These are phyloP conservation scores for Bombardia bombarda DNA, from an alignment of 495 filamentous ascomycete genomes.

Conservation along the genomic window DNA sequence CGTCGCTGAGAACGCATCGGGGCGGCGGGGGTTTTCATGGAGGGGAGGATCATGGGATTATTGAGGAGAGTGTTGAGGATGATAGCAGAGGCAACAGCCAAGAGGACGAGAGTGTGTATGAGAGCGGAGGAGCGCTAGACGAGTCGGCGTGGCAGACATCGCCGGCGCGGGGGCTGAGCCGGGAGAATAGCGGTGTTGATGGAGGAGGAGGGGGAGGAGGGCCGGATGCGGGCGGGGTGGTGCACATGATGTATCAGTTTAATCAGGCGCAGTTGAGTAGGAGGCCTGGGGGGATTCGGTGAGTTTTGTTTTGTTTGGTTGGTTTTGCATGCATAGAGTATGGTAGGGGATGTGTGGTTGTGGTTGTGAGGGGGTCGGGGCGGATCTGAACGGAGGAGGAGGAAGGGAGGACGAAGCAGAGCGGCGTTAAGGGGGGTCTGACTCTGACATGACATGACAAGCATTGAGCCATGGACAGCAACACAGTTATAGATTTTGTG, in stretches of 20 bases:
- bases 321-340: too few species aligned
- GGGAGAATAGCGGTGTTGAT: conserved; percentile 30
- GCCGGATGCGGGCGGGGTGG: conserved; percentile 57
- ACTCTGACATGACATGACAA: too few species aligned
- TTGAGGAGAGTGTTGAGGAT: conserved; percentile 40
- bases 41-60: conserved; percentile 33
- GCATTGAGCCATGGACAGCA: too few species aligned
- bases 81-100: conserved; percentile 58
- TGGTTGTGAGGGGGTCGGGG: too few species aligned
- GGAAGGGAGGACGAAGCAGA: too few species aligned
- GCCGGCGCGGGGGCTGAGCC: conserved; percentile 29
- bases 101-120: conserved; percentile 49
- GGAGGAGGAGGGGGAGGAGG: conserved; percentile 11
- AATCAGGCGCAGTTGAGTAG: conserved; percentile 70
- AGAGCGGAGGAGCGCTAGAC: conserved; percentile 33
- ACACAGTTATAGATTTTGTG: too few species aligned
- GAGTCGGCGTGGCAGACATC: conserved; percentile 49
- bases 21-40: conserved; percentile 35
- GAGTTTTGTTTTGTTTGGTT: too few species aligned
- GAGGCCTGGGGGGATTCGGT: conserved; percentile 31
- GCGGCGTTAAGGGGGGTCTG: too few species aligned
- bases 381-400: too few species aligned
- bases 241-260: conserved; percentile 86
- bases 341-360: too few species aligned
- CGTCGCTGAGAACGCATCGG: too few species aligned